Conservation (phyloP, 257 asterid genomes). For the Lithospermum erythrorhizon region DNA sequence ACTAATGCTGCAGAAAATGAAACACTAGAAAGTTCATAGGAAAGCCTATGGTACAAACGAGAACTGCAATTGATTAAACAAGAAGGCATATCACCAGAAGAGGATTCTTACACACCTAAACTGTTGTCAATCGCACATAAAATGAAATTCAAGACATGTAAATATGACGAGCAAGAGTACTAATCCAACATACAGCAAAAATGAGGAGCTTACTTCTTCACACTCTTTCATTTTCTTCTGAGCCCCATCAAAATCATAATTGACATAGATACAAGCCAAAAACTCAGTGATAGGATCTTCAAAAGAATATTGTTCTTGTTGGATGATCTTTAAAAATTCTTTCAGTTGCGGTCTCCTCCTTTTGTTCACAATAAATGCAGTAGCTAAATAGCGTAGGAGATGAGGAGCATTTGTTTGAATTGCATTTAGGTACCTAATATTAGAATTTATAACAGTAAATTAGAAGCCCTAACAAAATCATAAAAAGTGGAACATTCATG, state of each 20-base stretch:
- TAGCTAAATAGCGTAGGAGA: constrained; percentile 83
- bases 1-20: not conserved
- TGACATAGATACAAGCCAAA: constrained; percentile 78
- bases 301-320: constrained; percentile 77
- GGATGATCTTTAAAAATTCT: constrained; percentile 83
- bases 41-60: not conserved
- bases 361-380: constrained; percentile 95
- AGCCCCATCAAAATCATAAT: constrained; percentile 92
- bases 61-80: not conserved
- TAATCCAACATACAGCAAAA: constrained; percentile 5
- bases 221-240: constrained; percentile 95
- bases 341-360: constrained; percentile 89
- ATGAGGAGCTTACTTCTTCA: constrained; percentile 61
- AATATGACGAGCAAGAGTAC: not conserved
- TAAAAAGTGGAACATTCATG: not conserved
- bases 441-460: constrained; percentile 5
- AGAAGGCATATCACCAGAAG: no score
- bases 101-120: not conserved
- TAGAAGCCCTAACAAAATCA: constrained; percentile 11
- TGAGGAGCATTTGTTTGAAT: constrained; percentile 97
- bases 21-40: not conserved
- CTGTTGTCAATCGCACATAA: not conserved
- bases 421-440: constrained; percentile 74
- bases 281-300: constrained; percentile 92
- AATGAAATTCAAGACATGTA: not conserved